These are phyloP conservation scores for Chaetomiaceae sp. DNA, from an alignment of 2,329 filamentous ascomycete genomes.

Conservation along the genomic window DNA sequence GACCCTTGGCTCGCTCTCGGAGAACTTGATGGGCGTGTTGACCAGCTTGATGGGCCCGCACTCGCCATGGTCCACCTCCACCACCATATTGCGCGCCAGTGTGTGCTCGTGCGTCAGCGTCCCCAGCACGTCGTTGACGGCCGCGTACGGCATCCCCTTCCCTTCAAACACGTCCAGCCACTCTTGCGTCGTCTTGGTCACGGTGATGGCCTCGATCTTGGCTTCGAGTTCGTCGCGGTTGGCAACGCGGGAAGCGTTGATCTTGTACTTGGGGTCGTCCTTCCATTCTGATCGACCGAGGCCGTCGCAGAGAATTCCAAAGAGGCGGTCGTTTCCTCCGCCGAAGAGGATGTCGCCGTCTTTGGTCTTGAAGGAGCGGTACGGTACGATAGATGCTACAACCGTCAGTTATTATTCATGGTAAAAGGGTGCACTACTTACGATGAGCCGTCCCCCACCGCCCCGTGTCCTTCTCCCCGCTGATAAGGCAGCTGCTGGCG, in stretches of 20 bases:
- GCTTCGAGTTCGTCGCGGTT: slow-evolving; percentile 74
- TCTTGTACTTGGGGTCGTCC: slow-evolving; percentile 52
- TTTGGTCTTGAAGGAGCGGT: slow-evolving; percentile 74
- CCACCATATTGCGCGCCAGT: slow-evolving; percentile 80
- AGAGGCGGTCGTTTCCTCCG: slow-evolving; percentile 68
- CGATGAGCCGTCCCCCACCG: slow-evolving; percentile 96
- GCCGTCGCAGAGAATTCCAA: slow-evolving; percentile 58
- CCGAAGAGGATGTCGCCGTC: slow-evolving; percentile 68
- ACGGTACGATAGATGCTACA: slow-evolving; percentile 93
- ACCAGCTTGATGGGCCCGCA: slow-evolving; percentile 88
- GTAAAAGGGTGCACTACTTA: slow-evolving; percentile 38
- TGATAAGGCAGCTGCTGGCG: slow-evolving; percentile 85
- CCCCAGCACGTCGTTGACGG: slow-evolving; percentile 86
- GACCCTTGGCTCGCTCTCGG: slow-evolving; percentile 71
- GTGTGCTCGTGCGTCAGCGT: slow-evolving; percentile 84
- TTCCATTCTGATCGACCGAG: slow-evolving; percentile 58
- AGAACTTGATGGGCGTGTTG: slow-evolving; percentile 93
- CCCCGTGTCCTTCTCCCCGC: slow-evolving; percentile 79
- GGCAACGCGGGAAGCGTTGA: slow-evolving; percentile 60
- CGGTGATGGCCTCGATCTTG: slow-evolving; percentile 71
- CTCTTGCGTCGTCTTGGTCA: slow-evolving; percentile 74
- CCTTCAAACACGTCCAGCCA: slow-evolving; percentile 86
- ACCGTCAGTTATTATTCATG: neutral
- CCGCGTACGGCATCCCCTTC: slow-evolving; percentile 86
- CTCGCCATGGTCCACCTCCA: slow-evolving; percentile 74